These are phyloP conservation scores for Viola odorata DNA, from an alignment of 345 rosid genomes.

Conservation along the genomic window DNA sequence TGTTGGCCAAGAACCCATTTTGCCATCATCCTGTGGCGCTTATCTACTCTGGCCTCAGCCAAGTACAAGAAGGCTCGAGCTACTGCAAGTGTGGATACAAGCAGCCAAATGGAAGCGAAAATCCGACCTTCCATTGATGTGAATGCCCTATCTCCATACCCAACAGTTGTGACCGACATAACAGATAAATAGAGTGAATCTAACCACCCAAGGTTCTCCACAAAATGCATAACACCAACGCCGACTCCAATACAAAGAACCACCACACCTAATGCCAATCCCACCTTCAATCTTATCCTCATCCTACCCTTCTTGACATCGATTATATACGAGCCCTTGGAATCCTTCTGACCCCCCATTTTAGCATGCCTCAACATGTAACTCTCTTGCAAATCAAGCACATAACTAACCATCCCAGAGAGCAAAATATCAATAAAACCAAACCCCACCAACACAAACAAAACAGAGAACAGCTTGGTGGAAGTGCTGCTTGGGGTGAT, in stretches of 20 bases:
- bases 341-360: conserved; percentile 33
- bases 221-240: conserved; percentile 66
- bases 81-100: conserved; percentile 81
- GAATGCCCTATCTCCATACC: conserved; percentile 82
- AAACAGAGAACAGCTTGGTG: conserved; percentile 72
- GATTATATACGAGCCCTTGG: conserved; percentile 45
- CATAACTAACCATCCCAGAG: conserved; percentile 73
- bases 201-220: conserved; percentile 71
- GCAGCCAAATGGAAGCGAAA: conserved; percentile 85
- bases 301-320: conserved; percentile 92
- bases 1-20: conserved; percentile 76
- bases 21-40: conserved; percentile 65
- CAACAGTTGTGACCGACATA: conserved; percentile 94
- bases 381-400: conserved; percentile 86
- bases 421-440: conserved; percentile 74
- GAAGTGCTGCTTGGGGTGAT: conserved; percentile 53
- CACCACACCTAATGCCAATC: conserved; percentile 78
- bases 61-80: conserved; percentile 75
- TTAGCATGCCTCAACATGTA: conserved; percentile 57
- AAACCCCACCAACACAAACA: conserved; percentile 87
- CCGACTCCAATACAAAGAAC: conserved; percentile 82
- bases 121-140: conserved; percentile 56
- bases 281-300: conserved; percentile 95
- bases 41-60: conserved; percentile 89
- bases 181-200: conserved; percentile 86